A percentile compares a stretch with the other conserved stretches of the same genome.
phyloP scores from a whole-genome alignment of 2,329 filamentous ascomycete species.

The Aspergillus fumigatiaffinis region DNA sequence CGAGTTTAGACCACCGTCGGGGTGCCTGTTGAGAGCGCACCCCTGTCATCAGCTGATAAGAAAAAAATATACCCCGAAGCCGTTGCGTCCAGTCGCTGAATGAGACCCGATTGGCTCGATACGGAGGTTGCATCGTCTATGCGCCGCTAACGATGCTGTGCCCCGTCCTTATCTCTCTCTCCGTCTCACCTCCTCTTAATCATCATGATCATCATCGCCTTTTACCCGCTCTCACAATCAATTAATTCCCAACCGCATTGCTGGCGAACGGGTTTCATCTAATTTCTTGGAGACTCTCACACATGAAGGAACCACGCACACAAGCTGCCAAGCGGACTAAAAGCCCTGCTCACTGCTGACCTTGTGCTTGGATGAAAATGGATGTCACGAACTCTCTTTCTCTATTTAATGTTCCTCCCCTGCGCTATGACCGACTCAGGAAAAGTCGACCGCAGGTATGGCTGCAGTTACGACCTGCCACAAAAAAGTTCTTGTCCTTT shows the following conservation, averaged over 20 bases:
- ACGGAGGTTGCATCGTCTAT: slow-evolving; percentile 4
- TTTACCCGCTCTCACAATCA: neutral
- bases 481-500: slow-evolving; percentile 3
- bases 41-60: neutral
- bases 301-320: slow-evolving; percentile 2
- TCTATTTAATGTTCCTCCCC: neutral
- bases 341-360: neutral
- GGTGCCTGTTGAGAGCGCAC: neutral
- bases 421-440: neutral
- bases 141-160: slow-evolving; percentile 13
- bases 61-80: neutral
- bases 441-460: neutral
- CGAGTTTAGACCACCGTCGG: slow-evolving; percentile 19
- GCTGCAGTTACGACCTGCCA: neutral
- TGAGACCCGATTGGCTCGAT: slow-evolving; percentile 6
- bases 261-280: slow-evolving; percentile 20
- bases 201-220: neutral
- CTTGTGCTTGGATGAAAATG: neutral
- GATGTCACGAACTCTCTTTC: slow-evolving; percentile 1
- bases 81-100: neutral
- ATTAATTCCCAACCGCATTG: slow-evolving; percentile 12
- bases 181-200: neutral
- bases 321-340: neutral
- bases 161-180: neutral
- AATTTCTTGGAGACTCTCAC: slow-evolving; percentile 16